Conservation (phyloP, 192 early-diverging fungal species). For the Rhizoclosmatium globosum region DNA sequence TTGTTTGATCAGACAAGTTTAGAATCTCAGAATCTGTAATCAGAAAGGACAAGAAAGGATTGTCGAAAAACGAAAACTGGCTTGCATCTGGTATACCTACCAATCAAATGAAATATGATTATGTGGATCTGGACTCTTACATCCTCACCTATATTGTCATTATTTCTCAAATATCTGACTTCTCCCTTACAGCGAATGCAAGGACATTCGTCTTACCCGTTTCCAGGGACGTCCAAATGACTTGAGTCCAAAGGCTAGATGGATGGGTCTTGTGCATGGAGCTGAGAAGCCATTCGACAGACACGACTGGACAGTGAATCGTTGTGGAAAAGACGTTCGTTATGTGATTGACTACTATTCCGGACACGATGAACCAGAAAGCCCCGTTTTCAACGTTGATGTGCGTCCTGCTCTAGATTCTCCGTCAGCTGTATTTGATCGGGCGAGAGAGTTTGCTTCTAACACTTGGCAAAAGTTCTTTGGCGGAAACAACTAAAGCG, state of each 20-base stretch:
- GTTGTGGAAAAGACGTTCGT: conserved; percentile 85
- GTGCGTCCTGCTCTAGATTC: conserved; percentile 95
- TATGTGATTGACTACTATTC: conserved; percentile 95
- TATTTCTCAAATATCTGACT: neutral
- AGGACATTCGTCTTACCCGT: conserved; percentile 72
- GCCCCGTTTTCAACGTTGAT: conserved; percentile 90
- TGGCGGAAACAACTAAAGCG: neutral
- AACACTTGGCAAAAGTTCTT: conserved; percentile 46
- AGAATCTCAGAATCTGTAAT: too few relatives aligned
- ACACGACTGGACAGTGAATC: conserved; percentile 93
- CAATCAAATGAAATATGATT: neutral
- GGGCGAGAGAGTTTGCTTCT: conserved; percentile 36
- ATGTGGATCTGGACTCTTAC: neutral
- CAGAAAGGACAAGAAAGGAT: too few relatives aligned
- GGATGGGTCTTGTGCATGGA: conserved; percentile 70
- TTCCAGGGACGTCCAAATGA: conserved; percentile 79
- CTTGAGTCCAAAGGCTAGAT: conserved; percentile 73
- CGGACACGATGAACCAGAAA: conserved; percentile 70
- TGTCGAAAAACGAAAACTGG: too few relatives aligned
- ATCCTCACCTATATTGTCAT: neutral
- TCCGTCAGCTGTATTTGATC: conserved; percentile 52
- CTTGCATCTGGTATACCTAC: too few relatives aligned
- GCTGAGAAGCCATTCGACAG: conserved; percentile 90
- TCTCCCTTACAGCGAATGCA: conserved; percentile 57
- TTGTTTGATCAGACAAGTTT: neutral